These are phyloP conservation scores for Astrephomene gubernaculifera DNA, from an alignment of 139 green algal species.

Conservation along the genomic window DNA sequence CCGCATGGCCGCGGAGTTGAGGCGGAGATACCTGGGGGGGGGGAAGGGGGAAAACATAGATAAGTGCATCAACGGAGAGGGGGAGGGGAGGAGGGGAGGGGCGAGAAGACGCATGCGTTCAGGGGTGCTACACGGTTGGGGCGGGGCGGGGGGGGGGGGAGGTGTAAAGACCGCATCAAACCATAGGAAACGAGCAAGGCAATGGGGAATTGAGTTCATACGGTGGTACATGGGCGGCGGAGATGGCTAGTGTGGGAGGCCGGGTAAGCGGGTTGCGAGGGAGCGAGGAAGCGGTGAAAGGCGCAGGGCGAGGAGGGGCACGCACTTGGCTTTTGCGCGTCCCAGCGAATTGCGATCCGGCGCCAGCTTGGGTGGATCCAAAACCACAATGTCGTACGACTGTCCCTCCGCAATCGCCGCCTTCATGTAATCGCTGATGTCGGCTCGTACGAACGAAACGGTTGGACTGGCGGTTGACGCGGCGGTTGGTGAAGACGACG, in stretches of 20 bases:
- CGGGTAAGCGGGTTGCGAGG: too few relatives aligned
- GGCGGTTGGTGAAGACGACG: too few relatives aligned
- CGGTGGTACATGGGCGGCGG: too few relatives aligned
- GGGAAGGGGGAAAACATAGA: neutral
- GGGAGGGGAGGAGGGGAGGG: too few relatives aligned
- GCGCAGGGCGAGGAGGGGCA: neutral
- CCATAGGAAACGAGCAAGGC: too few relatives aligned
- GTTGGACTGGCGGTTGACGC: conserved; percentile 76
- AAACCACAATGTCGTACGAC: conserved; percentile 89
- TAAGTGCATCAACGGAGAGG: too few relatives aligned
- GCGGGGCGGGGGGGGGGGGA: too few relatives aligned
- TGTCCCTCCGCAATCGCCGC: conserved; percentile 51
- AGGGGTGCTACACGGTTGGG: too few relatives aligned
- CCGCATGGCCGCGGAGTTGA: conserved; percentile 84
- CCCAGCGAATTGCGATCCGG: conserved; percentile 60
- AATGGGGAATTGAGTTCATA: too few relatives aligned
- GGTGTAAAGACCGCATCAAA: too few relatives aligned
- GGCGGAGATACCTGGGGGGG: conserved; percentile 68
- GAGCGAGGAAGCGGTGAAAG: neutral
- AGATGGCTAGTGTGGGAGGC: too few relatives aligned
- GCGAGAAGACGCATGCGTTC: too few relatives aligned
- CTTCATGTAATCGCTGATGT: conserved; percentile 80
- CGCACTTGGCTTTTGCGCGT: conserved; percentile 48
- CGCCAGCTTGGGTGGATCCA: conserved; percentile 97
- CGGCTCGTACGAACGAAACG: conserved; percentile 68